Percentiles rank a stretch among this genome's conserved stretches.
Conservation (phyloP, 2,329 filamentous ascomycete genomes). For the Talaromyces pinophilus region DNA sequence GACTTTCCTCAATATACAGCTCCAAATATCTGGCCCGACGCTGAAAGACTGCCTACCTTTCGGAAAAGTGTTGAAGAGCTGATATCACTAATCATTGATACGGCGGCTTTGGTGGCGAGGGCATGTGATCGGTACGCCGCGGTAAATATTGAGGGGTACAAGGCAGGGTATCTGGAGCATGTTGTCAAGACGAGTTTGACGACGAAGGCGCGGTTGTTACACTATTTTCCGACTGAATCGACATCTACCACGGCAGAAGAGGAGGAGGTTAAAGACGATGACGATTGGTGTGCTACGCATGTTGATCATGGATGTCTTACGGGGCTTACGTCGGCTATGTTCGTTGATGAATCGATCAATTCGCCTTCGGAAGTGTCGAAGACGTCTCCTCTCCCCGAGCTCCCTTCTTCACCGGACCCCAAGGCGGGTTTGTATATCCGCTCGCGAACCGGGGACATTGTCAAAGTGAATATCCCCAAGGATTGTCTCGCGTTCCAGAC, state of each 20-base stretch:
- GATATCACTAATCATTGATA: slow-evolving; percentile 83
- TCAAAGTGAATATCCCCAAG: slow-evolving; percentile 88
- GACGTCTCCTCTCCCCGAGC: slow-evolving; percentile 61
- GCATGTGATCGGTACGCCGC: slow-evolving; percentile 85
- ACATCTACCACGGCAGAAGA: slow-evolving; percentile 5
- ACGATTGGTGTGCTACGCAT: slow-evolving; percentile 84
- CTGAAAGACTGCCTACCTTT: slow-evolving; percentile 72
- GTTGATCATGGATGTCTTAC: slow-evolving; percentile 92
- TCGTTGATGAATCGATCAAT: slow-evolving; percentile 69
- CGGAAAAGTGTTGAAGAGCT: slow-evolving; percentile 70
- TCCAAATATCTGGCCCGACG: slow-evolving; percentile 82
- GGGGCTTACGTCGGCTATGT: slow-evolving; percentile 93
- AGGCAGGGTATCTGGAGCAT: slow-evolving; percentile 75
- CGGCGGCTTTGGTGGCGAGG: slow-evolving; percentile 82
- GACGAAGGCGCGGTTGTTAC: slow-evolving; percentile 86
- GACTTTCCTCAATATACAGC: slow-evolving; percentile 85
- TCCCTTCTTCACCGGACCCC: slow-evolving; percentile 75
- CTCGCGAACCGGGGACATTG: slow-evolving; percentile 74
- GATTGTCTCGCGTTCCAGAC: slow-evolving; percentile 97
- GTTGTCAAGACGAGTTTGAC: slow-evolving; percentile 83
- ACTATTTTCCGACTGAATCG: slow-evolving; percentile 72
- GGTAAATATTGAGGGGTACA: slow-evolving; percentile 75
- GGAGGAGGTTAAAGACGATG: slow-evolving; percentile 46
- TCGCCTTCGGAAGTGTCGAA: slow-evolving; percentile 24
- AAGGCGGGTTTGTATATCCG: slow-evolving; percentile 91